A percentile compares a stretch with the other conserved stretches of the same genome.
phyloP scores from a whole-genome alignment of 2,329 filamentous ascomycete genomes.

The Calonectria henricotiae region DNA sequence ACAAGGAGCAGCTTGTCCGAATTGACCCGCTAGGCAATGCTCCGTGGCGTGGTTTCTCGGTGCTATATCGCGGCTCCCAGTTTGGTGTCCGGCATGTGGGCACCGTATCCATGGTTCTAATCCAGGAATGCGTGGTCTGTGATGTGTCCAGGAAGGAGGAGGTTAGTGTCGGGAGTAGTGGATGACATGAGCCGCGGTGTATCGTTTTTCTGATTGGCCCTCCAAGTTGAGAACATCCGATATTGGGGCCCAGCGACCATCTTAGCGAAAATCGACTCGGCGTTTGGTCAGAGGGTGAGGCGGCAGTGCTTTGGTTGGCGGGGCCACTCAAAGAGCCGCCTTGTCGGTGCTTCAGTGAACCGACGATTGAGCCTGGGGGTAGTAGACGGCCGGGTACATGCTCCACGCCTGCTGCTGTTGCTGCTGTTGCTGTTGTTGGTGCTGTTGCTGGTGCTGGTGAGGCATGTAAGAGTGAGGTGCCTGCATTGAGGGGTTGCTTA shows the following conservation, averaged over 20 bases:
- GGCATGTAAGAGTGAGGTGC: slow-evolving; percentile 51
- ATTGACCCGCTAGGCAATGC: slow-evolving; percentile 57
- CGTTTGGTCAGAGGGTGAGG: slow-evolving; percentile 17
- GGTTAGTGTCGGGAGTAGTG: slow-evolving; percentile 20
- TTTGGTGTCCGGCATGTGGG: slow-evolving; percentile 40
- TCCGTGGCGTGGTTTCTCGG: slow-evolving; percentile 57
- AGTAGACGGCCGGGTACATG: slow-evolving; percentile 57
- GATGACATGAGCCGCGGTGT: slow-evolving; percentile 12
- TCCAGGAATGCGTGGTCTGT: slow-evolving; percentile 13
- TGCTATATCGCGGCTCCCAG: slow-evolving; percentile 50
- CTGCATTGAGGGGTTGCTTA: slow-evolving; percentile 51
- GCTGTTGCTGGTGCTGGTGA: slow-evolving; percentile 47
- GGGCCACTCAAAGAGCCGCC: slow-evolving; percentile 9
- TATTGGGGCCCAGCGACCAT: slow-evolving; percentile 6
- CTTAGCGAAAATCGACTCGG: slow-evolving; percentile 26
- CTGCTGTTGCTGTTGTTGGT: slow-evolving; percentile 44
- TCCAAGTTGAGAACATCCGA: slow-evolving; percentile 8
- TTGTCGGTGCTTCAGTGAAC: slow-evolving; percentile 51
- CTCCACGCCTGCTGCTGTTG: slow-evolving; percentile 54
- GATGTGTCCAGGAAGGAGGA: slow-evolving; percentile 13
- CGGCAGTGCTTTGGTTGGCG: slow-evolving; percentile 2
- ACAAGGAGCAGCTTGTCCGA: slow-evolving; percentile 55
- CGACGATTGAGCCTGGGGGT: slow-evolving; percentile 55
- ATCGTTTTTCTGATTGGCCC: slow-evolving; percentile 20
- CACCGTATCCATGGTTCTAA: background rate